These are phyloP conservation scores for Naegleria lovaniensis DNA, from an alignment of 208 protist genomes.

Conservation along the genomic window DNA sequence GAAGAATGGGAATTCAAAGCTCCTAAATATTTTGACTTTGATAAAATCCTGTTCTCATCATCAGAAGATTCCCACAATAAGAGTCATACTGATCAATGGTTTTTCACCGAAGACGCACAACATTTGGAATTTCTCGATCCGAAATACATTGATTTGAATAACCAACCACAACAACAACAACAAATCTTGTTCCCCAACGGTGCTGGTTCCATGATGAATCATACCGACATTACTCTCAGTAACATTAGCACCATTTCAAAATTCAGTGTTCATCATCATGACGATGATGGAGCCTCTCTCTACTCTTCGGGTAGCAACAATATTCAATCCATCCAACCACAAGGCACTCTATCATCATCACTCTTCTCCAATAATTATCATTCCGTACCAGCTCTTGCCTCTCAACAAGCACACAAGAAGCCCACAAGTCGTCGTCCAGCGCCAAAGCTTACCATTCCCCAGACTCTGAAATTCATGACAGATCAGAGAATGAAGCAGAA, in stretches of 20 bases:
- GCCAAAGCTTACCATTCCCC: background rate
- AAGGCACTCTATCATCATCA: too few relatives aligned
- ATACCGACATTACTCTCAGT: background rate
- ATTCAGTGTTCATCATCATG: background rate
- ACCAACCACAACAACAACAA: background rate
- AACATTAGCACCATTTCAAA: background rate
- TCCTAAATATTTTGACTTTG: background rate
- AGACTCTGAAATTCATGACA: background rate
- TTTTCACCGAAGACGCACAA: background rate
- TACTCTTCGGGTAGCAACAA: background rate
- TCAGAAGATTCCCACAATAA: background rate
- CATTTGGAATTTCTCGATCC: background rate
- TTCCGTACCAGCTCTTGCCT: too few relatives aligned
- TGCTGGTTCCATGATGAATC: background rate
- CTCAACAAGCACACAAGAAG: too few relatives aligned
- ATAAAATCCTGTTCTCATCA: background rate
- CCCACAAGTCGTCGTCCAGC: background rate
- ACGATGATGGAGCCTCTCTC: background rate
- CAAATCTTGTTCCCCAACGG: background rate
- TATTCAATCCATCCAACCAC: background rate
- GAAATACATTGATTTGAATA: background rate
- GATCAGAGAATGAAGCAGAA: background rate
- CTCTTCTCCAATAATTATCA: too few relatives aligned
- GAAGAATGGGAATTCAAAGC: background rate
- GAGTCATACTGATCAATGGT: background rate